A percentile compares a stretch with the other conserved stretches of the same genome.
Evolutionary conservation across 352 stramenopile species (phyloP).

Genomic region (Phytophthora rubi): DNA sequence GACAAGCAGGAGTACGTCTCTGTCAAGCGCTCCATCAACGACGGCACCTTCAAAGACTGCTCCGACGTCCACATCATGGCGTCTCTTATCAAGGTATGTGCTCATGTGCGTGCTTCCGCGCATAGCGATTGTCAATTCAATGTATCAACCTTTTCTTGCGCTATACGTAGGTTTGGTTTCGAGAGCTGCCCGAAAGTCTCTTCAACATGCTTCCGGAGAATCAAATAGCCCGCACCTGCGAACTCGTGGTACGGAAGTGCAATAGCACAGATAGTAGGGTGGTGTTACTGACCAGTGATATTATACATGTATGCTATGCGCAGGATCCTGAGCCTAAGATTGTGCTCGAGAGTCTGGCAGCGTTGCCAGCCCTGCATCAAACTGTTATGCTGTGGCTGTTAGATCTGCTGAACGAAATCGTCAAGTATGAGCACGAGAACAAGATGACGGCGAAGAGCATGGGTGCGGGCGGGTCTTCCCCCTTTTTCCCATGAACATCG

Average conservation of each 20-base stretch:
- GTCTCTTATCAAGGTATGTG: slow-evolving; percentile 80
- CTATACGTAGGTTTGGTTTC: slow-evolving; percentile 70
- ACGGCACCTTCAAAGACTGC: slow-evolving; percentile 63
- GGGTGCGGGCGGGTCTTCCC: slow-evolving; percentile 32
- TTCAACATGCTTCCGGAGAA: slow-evolving; percentile 75
- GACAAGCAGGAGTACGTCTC: slow-evolving; percentile 62
- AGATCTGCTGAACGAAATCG: slow-evolving; percentile 73
- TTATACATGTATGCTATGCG: background rate
- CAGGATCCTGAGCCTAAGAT: slow-evolving; percentile 40
- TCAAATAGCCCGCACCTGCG: slow-evolving; percentile 57
- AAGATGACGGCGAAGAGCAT: slow-evolving; percentile 87
- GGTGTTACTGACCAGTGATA: background rate
- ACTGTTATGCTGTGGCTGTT: slow-evolving; percentile 76
- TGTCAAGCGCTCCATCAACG: slow-evolving; percentile 77
- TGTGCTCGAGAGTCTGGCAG: slow-evolving; percentile 44
- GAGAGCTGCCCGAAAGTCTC: slow-evolving; percentile 74
- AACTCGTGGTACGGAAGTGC: slow-evolving; percentile 43
- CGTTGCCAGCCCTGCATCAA: slow-evolving; percentile 44
- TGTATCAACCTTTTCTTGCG: slow-evolving; percentile 1
- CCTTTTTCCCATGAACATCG: background rate
- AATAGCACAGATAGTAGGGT: background rate
- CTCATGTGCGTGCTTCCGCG: background rate
- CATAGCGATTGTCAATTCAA: background rate
- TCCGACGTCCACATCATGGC: slow-evolving; percentile 79
- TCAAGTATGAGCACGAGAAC: slow-evolving; percentile 62